phyloP scores from a whole-genome alignment of 2,329 filamentous ascomycete genomes.

The Graphilbum sp. region DNA sequence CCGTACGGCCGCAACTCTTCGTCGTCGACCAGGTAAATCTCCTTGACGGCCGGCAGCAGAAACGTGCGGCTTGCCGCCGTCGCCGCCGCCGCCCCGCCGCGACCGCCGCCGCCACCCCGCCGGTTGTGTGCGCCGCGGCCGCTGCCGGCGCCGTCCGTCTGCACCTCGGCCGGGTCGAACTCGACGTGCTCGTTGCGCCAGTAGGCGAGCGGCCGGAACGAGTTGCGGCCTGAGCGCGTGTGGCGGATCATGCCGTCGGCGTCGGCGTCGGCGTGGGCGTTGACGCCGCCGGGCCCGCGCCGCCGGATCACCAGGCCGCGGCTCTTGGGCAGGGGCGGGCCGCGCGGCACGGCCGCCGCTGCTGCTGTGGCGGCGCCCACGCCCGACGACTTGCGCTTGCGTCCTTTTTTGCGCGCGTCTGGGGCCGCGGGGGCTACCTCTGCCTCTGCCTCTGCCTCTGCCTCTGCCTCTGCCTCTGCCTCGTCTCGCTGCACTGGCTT shows the following conservation, averaged over 20 bases:
- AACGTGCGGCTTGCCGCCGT: conserved; percentile 31
- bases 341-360: conserved; percentile 29
- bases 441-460: conserved; percentile 12
- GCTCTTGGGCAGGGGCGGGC: conserved; percentile 37
- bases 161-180: conserved; percentile 42
- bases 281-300: no score
- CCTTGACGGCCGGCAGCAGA: conserved; percentile 54
- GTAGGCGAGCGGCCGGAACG: conserved; percentile 62
- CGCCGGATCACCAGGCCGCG: conserved; percentile 37
- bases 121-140: no score
- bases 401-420: conserved; percentile 12
- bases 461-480: background rate
- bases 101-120: no score
- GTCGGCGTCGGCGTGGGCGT: conserved; percentile 21
- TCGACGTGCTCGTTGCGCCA: conserved; percentile 76
- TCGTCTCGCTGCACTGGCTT: no score
- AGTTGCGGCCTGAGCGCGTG: conserved; percentile 63
- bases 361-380: conserved; percentile 28
- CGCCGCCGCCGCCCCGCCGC: conserved; percentile 20
- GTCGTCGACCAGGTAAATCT: conserved; percentile 60
- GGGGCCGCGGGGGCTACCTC: conserved; percentile 8
- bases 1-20: conserved; percentile 24
- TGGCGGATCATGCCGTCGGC: conserved; percentile 32
- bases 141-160: conserved; percentile 21
- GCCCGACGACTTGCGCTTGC: conserved; percentile 23